Evolutionary conservation across 129 eudicot genomes (phyloP), one percentile per base, ranked within the genome.

Genomic region (Pseudognaphalium luteoalbum): DNA sequence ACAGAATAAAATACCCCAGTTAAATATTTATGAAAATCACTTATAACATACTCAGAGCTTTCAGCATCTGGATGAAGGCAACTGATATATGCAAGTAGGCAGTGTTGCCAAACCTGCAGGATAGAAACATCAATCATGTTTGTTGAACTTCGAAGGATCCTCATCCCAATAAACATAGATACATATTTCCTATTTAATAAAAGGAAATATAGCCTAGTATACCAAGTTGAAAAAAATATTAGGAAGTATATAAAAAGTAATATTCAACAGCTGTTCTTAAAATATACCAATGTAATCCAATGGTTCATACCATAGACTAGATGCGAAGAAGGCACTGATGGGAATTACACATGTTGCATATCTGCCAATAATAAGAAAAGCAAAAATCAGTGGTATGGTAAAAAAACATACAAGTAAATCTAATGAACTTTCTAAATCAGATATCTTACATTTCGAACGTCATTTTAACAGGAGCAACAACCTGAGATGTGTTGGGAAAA

Each of bases 21-120:
- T n/a, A n/a, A n/a, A n/a, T n/a, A n/a, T n/a, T n/a, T n/a, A n/a
- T n/a, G n/a, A n/a, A n/a, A n/a, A n/a, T n/a, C 35, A 17, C 66
- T 52, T 70, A 16, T 10, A 70, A 70, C 97, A 77, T 91, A 94
- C 99, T 94, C 63, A 94, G 85, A 75, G 99, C 97, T 91, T 94
- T 94, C 59, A 94, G 97, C 99, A 94, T 94, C 87, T 94, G 99
- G 72, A 94, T 94, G 89, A 94, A 94, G 76, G 97, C 99, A 63
- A 94, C 99, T 14, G 99, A 94, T 66, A 94, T 94, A 82, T 89
- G 94, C 86, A 94, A 91, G 82, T 91, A 94, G 72, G 97, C 99
- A n/a, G 99, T 94, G 81, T 94, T 94, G 21, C 99, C 99, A 82
- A 94, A 94, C 99, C 97, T 94, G 70, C 76, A 69, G 30, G 72